These are phyloP conservation scores for Ophiostoma piceae DNA, from an alignment of 2,329 filamentous ascomycete species.

Conservation along the genomic window DNA sequence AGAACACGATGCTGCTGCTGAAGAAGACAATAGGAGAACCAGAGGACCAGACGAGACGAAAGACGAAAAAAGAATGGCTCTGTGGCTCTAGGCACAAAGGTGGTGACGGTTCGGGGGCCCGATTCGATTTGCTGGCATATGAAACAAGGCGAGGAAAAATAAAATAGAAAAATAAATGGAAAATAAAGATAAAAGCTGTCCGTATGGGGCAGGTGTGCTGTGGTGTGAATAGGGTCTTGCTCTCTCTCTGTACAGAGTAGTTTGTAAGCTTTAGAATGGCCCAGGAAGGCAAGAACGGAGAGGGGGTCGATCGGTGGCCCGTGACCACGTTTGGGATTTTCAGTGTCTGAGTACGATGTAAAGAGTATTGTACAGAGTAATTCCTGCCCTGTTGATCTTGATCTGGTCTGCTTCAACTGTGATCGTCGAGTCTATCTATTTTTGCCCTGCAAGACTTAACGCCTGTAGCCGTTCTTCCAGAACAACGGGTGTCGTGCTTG, in stretches of 20 bases:
- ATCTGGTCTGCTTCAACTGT: not conserved
- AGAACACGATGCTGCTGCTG: slow-evolving; percentile 15
- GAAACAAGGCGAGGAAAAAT: slow-evolving; percentile 35
- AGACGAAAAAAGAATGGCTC: not conserved
- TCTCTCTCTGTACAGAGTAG: too few species aligned
- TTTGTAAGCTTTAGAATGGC: too few species aligned
- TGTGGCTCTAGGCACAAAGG: slow-evolving; percentile 17
- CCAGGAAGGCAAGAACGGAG: slow-evolving; percentile 28
- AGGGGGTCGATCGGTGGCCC: slow-evolving; percentile 34
- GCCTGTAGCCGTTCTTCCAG: slow-evolving; percentile 14
- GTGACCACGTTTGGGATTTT: slow-evolving; percentile 38
- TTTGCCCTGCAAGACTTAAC: not conserved
- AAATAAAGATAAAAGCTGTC: slow-evolving; percentile 14
- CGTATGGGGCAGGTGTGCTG: slow-evolving; percentile 1
- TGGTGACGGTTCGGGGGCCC: slow-evolving; percentile 20
- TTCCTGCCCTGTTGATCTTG: not conserved
- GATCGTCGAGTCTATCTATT: not conserved
- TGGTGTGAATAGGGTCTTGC: not conserved
- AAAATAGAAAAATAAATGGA: slow-evolving; percentile 13
- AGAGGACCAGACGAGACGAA: slow-evolving; percentile 3
- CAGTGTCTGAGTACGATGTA: not conserved
- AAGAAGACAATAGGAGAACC: slow-evolving; percentile 24
- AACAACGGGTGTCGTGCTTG: slow-evolving; percentile 16
- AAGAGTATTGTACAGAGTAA: not conserved
- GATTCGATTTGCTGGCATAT: slow-evolving; percentile 32